phyloP scores from a whole-genome alignment of 768 basidiomycete species.

The Suillus cothurnatus region DNA sequence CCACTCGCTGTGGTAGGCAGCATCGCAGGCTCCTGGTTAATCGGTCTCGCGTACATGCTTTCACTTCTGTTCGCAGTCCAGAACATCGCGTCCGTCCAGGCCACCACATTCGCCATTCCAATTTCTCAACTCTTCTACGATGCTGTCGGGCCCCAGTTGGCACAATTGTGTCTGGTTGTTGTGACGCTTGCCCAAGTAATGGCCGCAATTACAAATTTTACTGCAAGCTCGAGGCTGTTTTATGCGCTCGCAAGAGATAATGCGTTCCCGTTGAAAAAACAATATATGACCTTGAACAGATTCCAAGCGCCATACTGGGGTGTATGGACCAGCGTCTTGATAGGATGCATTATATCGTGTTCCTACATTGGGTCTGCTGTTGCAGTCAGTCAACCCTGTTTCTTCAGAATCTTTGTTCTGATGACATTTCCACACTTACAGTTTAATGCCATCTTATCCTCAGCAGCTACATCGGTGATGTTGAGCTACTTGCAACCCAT shows the following conservation, averaged over 20 bases:
- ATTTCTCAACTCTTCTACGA: constrained; percentile 61
- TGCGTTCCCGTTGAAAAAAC: constrained; percentile 47
- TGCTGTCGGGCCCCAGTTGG: constrained; percentile 48
- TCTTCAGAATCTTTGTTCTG: not conserved
- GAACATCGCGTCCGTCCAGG: constrained; percentile 49
- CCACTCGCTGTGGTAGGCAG: constrained; percentile 57
- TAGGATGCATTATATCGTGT: constrained; percentile 57
- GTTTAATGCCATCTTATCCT: constrained; percentile 60
- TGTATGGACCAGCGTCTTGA: constrained; percentile 54
- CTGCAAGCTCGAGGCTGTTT: constrained; percentile 57
- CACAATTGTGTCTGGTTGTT: constrained; percentile 53
- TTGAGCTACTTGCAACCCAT: constrained; percentile 60
- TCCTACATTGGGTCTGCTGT: constrained; percentile 60
- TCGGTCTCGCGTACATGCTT: constrained; percentile 60
- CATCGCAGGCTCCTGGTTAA: constrained; percentile 57
- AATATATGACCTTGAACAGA: constrained; percentile 52
- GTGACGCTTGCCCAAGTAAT: constrained; percentile 52
- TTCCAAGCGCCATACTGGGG: constrained; percentile 59
- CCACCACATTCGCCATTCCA: constrained; percentile 55
- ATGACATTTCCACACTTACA: constrained; percentile 12
- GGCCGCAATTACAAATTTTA: constrained; percentile 59
- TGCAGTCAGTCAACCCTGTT: constrained; percentile 41
- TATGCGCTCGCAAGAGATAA: constrained; percentile 60
- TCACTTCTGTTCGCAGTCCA: constrained; percentile 60
- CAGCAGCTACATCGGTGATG: constrained; percentile 60